A percentile compares a stretch with the other conserved stretches of the same genome.
These are phyloP conservation scores for Kluyveromyces aestuarii DNA, from an alignment of 805 yeast genomes.

Conservation along the genomic window DNA sequence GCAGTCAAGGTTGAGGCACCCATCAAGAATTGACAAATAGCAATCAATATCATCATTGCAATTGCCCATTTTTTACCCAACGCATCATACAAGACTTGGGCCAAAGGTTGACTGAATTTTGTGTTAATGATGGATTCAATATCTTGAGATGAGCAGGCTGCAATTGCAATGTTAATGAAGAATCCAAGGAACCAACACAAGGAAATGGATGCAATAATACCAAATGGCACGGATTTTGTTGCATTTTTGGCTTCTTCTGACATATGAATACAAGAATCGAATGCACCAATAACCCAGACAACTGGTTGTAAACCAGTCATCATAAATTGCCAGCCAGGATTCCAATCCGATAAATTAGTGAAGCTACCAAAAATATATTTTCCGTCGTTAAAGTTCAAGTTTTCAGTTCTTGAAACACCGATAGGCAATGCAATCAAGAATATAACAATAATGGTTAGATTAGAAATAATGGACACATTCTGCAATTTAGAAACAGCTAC, in stretches of 20 bases:
- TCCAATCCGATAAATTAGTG: slow-evolving; percentile 43
- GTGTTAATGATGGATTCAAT: slow-evolving; percentile 34
- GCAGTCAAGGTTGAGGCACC: slow-evolving; percentile 53
- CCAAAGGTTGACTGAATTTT: slow-evolving; percentile 52
- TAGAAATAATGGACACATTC: slow-evolving; percentile 42
- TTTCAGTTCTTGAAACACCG: slow-evolving; percentile 33
- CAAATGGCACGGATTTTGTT: slow-evolving; percentile 51
- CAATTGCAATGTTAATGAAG: slow-evolving; percentile 41
- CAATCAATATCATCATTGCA: slow-evolving; percentile 49
- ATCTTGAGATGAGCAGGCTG: slow-evolving; percentile 43
- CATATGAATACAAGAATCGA: slow-evolving; percentile 64
- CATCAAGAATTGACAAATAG: slow-evolving; percentile 56
- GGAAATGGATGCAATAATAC: slow-evolving; percentile 47
- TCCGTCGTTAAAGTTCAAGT: slow-evolving; percentile 35
- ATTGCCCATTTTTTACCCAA: slow-evolving; percentile 57
- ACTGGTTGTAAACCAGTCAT: slow-evolving; percentile 50
- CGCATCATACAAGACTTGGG: slow-evolving; percentile 51
- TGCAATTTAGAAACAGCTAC: slow-evolving; percentile 45
- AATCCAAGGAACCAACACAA: slow-evolving; percentile 51
- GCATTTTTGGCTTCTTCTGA: slow-evolving; percentile 62
- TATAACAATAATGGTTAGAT: slow-evolving; percentile 39
- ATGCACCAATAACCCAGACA: slow-evolving; percentile 68
- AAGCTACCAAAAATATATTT: slow-evolving; percentile 44
- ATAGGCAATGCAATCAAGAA: slow-evolving; percentile 52
- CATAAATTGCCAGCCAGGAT: slow-evolving; percentile 46